Base-by-base conservation (phyloP, 2,329 filamentous ascomycete genomes). In the Aureobasidium sp. region DNA sequence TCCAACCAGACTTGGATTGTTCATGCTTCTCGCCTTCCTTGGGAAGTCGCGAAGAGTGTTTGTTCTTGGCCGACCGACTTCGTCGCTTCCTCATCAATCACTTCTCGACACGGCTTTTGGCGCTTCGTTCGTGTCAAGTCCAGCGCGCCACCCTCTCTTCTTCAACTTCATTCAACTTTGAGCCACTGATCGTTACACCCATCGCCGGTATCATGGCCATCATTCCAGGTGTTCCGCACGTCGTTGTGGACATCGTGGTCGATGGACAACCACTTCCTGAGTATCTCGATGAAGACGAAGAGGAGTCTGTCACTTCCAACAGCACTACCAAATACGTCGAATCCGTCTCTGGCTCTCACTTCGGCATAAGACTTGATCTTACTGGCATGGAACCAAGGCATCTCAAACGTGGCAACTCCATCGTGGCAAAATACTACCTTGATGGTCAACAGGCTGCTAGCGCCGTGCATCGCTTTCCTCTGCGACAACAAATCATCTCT, bases 271-370 rank as follows among this genome's bases (percentile, higher is more conserved):
- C 65, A 1, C 62, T 70, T 1, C 44, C 57, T 17, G 69, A 71
- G 36, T 63, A 69, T 55, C 60, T 44, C 3, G 67, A 69, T 3
- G 36, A 65, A 34, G 62, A 66, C 27, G 57, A 64, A 8, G 32
- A 57, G 3, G 43, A 46, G 1, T 55, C 48, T 6, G 9, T 53
- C 0, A 15, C n/a, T 3, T 9, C 48, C 0, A 26, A 63, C 41
- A 67, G 65, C 2, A 57, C 64, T 15, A 67, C 60, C 8, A 65
- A 67, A 44, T 70, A 68, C 62, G 63, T 71, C 32, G 66, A 69
- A 48, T 66, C 63, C 4, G 50, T 43, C 0, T 52, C 66, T 9
- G 66, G 63, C 36, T 53, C 67, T n/a, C 56, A 24, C 7, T 71
- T 70, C 56, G 48, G 57, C 24, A 59, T 71, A 2, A 46, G 50